Base-by-base conservation (phyloP, 2,329 filamentous ascomycete genomes). In the Ramularia endophylla region DNA sequence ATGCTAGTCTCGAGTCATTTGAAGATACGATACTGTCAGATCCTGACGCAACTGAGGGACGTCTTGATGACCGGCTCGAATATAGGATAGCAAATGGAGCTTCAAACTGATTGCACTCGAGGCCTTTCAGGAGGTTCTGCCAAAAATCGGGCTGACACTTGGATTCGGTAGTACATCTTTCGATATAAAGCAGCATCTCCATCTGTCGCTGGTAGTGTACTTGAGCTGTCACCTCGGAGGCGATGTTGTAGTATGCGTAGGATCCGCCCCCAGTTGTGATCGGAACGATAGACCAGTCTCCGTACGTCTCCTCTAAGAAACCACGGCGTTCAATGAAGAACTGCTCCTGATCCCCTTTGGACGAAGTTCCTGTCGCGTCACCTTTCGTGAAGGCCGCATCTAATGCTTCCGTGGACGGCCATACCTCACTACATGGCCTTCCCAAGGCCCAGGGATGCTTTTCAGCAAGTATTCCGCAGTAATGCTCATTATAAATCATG, bases 401-500 rank as follows among this genome's bases (percentile, higher is more conserved):
- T 11, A 50, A 40, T 15, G 40, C 18, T 7, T 12, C 5, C 18
- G 27, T 22, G n/a, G 13, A 27, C 6, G 42, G 47, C 43, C 47
- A 51, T 2, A 48, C 43, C 27, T 47, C 36, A 5, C 13, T 5
- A 5, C 38, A 28, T 27, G 58, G 57, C 12, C 36, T 39, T 2
- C 46, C 50, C 29, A 52, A 17, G 3, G 44, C 46, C 15, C 29
- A 38, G 6, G 52, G 52, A 29, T 65, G 63, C 15, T 61, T 50
- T 1, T 48, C 31, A 5, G 57, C 58, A 4, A 64, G 45, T 3
- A 66, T 43, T 22, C 54, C 43, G 13, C 58, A 46, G 25, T 65
- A 65, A 0, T 52, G 42, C 28, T 63, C 59, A 30, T 66, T 66
- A 50, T 65, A 65, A 16, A 66, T 41, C 51, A 62, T 58, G 15